Conservation (phyloP, 2,329 filamentous ascomycete genomes). For the Zalaria sp. region DNA sequence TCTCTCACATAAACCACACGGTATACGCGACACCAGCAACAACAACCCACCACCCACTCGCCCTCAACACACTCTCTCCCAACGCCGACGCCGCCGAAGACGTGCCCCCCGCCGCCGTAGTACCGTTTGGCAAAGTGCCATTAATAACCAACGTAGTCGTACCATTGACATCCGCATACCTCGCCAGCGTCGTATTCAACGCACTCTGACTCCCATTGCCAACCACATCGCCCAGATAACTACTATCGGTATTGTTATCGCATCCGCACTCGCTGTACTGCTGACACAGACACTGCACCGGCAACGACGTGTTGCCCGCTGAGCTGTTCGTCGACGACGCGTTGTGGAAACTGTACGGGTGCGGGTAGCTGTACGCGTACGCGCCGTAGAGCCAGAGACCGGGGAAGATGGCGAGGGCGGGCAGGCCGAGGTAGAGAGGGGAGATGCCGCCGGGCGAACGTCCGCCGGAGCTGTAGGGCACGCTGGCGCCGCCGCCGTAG, state of each 20-base stretch:
- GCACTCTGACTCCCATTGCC: conserved; percentile 44
- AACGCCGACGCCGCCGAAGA: conserved; percentile 15
- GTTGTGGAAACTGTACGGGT: conserved; percentile 41
- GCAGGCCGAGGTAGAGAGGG: conserved; percentile 37
- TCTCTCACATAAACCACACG: conserved; percentile 17
- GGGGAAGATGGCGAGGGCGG: conserved; percentile 41
- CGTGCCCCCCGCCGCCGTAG: conserved; percentile 25
- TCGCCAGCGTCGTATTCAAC: conserved; percentile 49
- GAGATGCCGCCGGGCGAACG: conserved; percentile 37
- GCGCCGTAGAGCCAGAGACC: conserved; percentile 51
- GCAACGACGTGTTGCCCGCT: conserved; percentile 42
- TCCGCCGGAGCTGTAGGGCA: conserved; percentile 47
- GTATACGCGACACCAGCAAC: conserved; percentile 22
- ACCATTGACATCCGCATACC: conserved; percentile 48
- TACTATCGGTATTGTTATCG: conserved; percentile 49
- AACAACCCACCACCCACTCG: conserved; percentile 24
- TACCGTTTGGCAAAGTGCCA: conserved; percentile 50
- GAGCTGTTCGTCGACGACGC: conserved; percentile 24
- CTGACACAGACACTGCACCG: conserved; percentile 49
- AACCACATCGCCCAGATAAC: conserved; percentile 48
- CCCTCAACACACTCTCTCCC: conserved; percentile 6
- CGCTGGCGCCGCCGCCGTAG: conserved; percentile 51
- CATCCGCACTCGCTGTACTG: conserved; percentile 47
- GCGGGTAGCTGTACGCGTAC: conserved; percentile 46
- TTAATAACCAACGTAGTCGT: conserved; percentile 54